Conservation (phyloP, 805 yeast genomes). For the Candida vaughaniae region DNA sequence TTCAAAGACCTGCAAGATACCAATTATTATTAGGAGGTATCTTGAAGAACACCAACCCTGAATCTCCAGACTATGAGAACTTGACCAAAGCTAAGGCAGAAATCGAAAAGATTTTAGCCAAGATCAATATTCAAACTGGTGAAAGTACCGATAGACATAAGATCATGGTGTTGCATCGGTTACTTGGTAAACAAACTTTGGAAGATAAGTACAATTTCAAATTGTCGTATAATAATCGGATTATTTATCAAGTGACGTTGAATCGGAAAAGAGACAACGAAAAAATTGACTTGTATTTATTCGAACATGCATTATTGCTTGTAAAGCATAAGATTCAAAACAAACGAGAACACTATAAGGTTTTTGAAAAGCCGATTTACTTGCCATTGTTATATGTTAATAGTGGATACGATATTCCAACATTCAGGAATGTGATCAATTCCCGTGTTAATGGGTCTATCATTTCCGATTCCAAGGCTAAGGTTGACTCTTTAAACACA, state of each 20-base stretch:
- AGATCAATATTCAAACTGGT: conserved; percentile 87
- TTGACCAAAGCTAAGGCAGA: conserved; percentile 72
- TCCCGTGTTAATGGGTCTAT: conserved; percentile 35
- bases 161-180: conserved; percentile 65
- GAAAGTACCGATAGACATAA: conserved; percentile 91
- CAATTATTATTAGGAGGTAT: conserved; percentile 82
- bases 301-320: conserved; percentile 85
- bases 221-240: conserved; percentile 76
- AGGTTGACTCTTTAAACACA: conserved; percentile 18
- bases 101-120: conserved; percentile 69
- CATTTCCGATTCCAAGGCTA: conserved; percentile 33
- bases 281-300: conserved; percentile 79
- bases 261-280: conserved; percentile 70
- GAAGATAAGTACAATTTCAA: conserved; percentile 86
- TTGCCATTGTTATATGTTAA: conserved; percentile 72
- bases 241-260: conserved; percentile 75
- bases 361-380: conserved; percentile 85
- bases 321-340: conserved; percentile 83
- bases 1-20: conserved; percentile 93
- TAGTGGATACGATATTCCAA: conserved; percentile 76
- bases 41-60: conserved; percentile 76
- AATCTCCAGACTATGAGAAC: conserved; percentile 66
- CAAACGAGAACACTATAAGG: conserved; percentile 88
- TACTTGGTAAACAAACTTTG: conserved; percentile 67
- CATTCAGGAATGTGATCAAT: conserved; percentile 45